These are phyloP conservation scores for Posidonia oceanica DNA, from an alignment of 116 monocot genomes.

Conservation along the genomic window DNA sequence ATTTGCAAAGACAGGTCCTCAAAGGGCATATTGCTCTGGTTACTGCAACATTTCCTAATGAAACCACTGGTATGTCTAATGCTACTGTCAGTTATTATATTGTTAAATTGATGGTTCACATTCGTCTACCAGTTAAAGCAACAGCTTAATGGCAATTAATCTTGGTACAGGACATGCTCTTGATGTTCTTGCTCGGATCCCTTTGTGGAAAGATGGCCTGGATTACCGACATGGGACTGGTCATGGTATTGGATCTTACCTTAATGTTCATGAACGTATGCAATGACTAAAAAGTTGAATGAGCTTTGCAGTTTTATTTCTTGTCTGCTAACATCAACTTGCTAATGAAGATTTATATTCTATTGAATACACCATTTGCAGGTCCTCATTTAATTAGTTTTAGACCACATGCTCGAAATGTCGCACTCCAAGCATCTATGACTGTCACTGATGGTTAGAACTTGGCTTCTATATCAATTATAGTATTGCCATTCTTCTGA, in stretches of 20 bases:
- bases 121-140: too few species aligned
- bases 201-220: conserved; percentile 91
- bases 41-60: conserved; percentile 91
- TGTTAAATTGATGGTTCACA: too few species aligned
- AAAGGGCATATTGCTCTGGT: conserved; percentile 99
- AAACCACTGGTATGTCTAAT: conserved; percentile 58
- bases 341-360: too few species aligned
- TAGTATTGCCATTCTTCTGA: too few species aligned
- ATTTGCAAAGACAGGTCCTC: conserved; percentile 50
- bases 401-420: too few species aligned
- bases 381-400: conserved; percentile 96
- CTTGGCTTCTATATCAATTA: not conserved
- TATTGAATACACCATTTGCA: conserved; percentile 15
- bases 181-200: conserved; percentile 87
- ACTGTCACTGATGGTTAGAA: too few species aligned
- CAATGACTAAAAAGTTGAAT: not conserved
- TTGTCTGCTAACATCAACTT: too few species aligned
- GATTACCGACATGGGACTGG: too few species aligned
- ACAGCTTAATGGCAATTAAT: not conserved
- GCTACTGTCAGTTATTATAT: not conserved
- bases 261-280: too few species aligned
- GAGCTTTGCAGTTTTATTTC: not conserved
- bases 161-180: conserved; percentile 59
- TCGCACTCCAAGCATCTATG: conserved; percentile 82
- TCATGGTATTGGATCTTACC: too few species aligned